These are phyloP conservation scores for Rhododendron williamsianum DNA, from an alignment of 148 eudicot species.

Conservation along the genomic window DNA sequence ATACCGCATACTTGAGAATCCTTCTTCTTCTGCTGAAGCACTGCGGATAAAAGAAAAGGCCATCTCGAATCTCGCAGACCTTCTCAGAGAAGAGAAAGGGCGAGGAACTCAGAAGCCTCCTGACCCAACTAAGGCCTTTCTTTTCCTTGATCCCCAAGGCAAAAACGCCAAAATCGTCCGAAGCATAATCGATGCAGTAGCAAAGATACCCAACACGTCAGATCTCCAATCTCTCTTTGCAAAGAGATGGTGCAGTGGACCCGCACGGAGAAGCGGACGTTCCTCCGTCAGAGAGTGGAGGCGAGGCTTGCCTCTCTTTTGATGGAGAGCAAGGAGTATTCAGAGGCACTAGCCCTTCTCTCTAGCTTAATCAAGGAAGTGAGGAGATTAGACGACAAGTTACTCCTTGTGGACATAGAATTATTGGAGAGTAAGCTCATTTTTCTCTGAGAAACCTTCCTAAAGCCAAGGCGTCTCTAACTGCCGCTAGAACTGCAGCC, in stretches of 20 bases:
- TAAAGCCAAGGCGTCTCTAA: slow-evolving; percentile 37
- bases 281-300: slow-evolving; percentile 35
- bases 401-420: slow-evolving; percentile 35
- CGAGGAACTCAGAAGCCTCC: slow-evolving; percentile 27
- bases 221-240: slow-evolving; percentile 40
- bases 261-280: slow-evolving; percentile 32
- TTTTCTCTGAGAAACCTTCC: slow-evolving; percentile 38
- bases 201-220: slow-evolving; percentile 33
- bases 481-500: slow-evolving; percentile 39
- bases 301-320: slow-evolving; percentile 39
- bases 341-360: slow-evolving; percentile 34
- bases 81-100: slow-evolving; percentile 28
- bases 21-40: slow-evolving; percentile 34
- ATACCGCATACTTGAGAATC: slow-evolving; percentile 26
- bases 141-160: slow-evolving; percentile 39
- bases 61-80: slow-evolving; percentile 29
- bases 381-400: slow-evolving; percentile 35
- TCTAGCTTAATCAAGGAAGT: slow-evolving; percentile 33
- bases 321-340: slow-evolving; percentile 35
- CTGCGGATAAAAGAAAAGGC: slow-evolving; percentile 32
- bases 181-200: slow-evolving; percentile 28
- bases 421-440: slow-evolving; percentile 37
- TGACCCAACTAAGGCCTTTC: slow-evolving; percentile 36
- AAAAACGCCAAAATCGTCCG: slow-evolving; percentile 40
- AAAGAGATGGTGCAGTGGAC: slow-evolving; percentile 39